Percentiles rank a stretch among this genome's conserved stretches.
These are phyloP conservation scores for Typha latifolia DNA, from an alignment of 176 grass and related monocot genomes.

Conservation along the genomic window DNA sequence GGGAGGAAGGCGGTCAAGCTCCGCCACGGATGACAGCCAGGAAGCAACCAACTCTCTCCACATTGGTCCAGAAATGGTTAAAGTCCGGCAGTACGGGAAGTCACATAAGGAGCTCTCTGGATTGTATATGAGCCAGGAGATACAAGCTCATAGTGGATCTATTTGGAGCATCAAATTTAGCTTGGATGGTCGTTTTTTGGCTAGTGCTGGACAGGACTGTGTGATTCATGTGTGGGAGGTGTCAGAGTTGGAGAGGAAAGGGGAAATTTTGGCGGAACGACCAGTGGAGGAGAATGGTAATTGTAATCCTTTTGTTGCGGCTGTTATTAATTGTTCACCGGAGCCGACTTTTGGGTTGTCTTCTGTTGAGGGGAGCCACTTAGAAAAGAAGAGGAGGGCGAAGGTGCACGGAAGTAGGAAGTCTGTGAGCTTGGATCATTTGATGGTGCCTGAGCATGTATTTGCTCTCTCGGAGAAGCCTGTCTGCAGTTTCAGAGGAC, in stretches of 20 bases:
- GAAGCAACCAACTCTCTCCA: constrained; percentile 32
- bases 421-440: constrained; percentile 35
- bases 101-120: constrained; percentile 78
- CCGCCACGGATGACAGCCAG: constrained; percentile 89
- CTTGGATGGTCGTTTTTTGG: constrained; percentile 64
- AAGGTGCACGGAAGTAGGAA: constrained; percentile 40
- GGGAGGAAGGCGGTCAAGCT: constrained; percentile 65
- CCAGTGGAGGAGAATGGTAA: constrained; percentile 36
- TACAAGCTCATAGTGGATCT: constrained; percentile 70
- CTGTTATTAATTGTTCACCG: constrained; percentile 38
- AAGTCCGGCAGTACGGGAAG: constrained; percentile 69
- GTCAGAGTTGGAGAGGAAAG: constrained; percentile 18
- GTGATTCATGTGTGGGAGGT: constrained; percentile 96
- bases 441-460: constrained; percentile 75
- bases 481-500: constrained; percentile 61
- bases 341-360: constrained; percentile 40
- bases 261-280: constrained; percentile 16
- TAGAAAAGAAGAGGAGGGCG: constrained; percentile 57
- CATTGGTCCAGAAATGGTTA: constrained; percentile 46
- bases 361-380: constrained; percentile 33
- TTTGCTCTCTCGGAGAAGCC: constrained; percentile 81
- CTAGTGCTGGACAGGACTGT: constrained; percentile 81
- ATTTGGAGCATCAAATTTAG: constrained; percentile 91
- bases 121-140: constrained; percentile 80
- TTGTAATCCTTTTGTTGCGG: constrained; percentile 53